Conservation (phyloP, 2,329 filamentous ascomycete genomes). For the Phialemoniopsis sp. region DNA sequence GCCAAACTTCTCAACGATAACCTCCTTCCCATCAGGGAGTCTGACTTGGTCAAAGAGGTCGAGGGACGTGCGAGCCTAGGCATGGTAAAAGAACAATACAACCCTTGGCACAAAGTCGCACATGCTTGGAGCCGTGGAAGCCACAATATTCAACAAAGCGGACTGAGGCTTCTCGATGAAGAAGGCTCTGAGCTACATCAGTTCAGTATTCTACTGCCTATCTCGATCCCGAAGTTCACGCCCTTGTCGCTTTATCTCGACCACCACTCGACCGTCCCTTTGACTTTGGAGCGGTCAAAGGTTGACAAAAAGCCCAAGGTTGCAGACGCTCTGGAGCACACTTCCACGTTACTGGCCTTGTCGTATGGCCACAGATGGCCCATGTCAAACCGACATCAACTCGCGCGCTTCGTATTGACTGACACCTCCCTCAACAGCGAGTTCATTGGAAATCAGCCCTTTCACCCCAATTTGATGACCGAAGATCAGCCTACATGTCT, state of each 20-base stretch:
- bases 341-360: conserved; percentile 36
- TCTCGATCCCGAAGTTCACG: conserved; percentile 29
- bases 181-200: conserved; percentile 22
- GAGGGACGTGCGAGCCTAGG: conserved; percentile 29
- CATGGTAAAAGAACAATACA: conserved; percentile 30
- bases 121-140: conserved; percentile 32
- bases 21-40: conserved; percentile 59
- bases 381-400: conserved; percentile 30
- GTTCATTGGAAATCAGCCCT: conserved; percentile 21
- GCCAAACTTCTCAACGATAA: conserved; percentile 74
- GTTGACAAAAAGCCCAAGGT: conserved; percentile 7
- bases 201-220: conserved; percentile 40
- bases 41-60: conserved; percentile 30
- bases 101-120: conserved; percentile 43
- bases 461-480: conserved; percentile 18
- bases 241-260: conserved; percentile 36
- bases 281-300: conserved; percentile 25
- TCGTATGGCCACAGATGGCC: conserved; percentile 44
- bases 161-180: conserved; percentile 27
- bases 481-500: conserved; percentile 20
- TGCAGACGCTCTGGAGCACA: conserved; percentile 31
- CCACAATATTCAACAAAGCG: conserved; percentile 20
- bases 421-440: conserved; percentile 17
- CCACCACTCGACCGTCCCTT: conserved; percentile 18
- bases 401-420: conserved; percentile 34